A percentile compares a stretch with the other conserved stretches of the same genome.
Evolutionary conservation across 176 grass and related monocot species (phyloP).

Genomic region (Oryza coarctata): DNA sequence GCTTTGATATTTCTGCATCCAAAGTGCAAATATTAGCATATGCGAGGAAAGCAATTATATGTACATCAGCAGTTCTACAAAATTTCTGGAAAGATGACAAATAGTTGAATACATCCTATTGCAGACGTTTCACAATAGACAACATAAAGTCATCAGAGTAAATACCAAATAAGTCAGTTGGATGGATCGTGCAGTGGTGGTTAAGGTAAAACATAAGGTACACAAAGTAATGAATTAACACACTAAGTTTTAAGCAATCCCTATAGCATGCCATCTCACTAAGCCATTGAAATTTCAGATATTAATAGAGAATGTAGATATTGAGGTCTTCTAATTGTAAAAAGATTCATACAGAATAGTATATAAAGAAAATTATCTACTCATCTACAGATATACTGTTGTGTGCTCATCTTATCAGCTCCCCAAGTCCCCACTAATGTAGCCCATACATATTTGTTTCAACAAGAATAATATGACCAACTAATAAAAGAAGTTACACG

Average conservation of each 20-base stretch:
- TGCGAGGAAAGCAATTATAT: not conserved
- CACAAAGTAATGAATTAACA: not conserved
- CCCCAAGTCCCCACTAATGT: not conserved
- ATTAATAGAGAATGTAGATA: not conserved
- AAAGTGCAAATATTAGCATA: slow-evolving; percentile 29
- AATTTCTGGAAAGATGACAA: slow-evolving; percentile 14
- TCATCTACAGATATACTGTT: not conserved
- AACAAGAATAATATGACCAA: not conserved
- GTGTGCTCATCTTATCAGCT: too few species aligned
- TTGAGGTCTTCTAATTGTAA: not conserved
- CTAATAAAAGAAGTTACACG: not conserved
- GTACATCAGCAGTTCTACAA: not conserved
- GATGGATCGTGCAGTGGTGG: not conserved
- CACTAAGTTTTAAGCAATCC: not conserved
- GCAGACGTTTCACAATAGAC: not conserved
- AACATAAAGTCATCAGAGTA: slow-evolving; percentile 20
- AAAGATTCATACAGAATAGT: not conserved
- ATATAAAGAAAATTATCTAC: slow-evolving; percentile 2
- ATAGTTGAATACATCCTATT: not conserved
- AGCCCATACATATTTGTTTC: not conserved
- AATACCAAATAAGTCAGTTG: not conserved
- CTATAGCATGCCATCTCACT: not conserved
- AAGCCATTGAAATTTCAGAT: not conserved
- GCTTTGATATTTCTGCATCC: slow-evolving; percentile 48
- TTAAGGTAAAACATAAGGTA: not conserved